Evolutionary conservation across 1,284 basidiomycete species (phyloP), one percentile per base, ranked within the genome.

Genomic region (Melampsora americana): DNA sequence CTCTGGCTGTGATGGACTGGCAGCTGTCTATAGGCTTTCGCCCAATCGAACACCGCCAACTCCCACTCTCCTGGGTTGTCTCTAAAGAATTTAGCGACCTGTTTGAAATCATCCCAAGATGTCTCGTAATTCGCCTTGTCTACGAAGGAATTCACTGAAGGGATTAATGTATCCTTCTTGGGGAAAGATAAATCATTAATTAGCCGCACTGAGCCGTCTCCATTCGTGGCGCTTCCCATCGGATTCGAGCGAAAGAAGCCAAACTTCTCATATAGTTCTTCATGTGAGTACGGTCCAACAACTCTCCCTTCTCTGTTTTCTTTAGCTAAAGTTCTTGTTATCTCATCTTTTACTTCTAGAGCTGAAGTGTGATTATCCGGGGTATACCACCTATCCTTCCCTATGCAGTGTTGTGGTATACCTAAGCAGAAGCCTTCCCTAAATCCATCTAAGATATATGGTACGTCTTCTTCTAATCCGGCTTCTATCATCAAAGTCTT

Each of bases 361-460:
- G 60, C 30, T 6, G 9, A 62, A 1, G 30, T 5, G 11, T 62
- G 60, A 23, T 62, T 62, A 20, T 62, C 60, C 11, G 60, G 26
- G 18, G 60, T 62, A 12, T 68, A 68, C 46, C 48, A 69, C 9
- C 16, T n/a, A 3, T 30, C 1, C 12, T 39, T 23, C 28, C 11
- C 14, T 1, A 32, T 14, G 18, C 5, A 32, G 35, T 68, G 66
- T 7, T 50, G 9, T 2, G 66, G 66, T 7, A 69, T 69, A 4
- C 67, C 67, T 42, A 56, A 56, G n/a, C 42, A 23, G 32, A 69
- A 69, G 18, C 67, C 67, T 7, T 30, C 11, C 14, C 18, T 12
- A 5, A 69, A 69, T 1, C 67, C 67, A 2, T 35, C 2, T n/a
- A 69, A 1, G 14, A 69, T 39, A 42, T 69, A 32, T 2, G 7